Evolutionary conservation across 345 rosid genomes (phyloP).

Genomic region (Lepidium aucheri): DNA sequence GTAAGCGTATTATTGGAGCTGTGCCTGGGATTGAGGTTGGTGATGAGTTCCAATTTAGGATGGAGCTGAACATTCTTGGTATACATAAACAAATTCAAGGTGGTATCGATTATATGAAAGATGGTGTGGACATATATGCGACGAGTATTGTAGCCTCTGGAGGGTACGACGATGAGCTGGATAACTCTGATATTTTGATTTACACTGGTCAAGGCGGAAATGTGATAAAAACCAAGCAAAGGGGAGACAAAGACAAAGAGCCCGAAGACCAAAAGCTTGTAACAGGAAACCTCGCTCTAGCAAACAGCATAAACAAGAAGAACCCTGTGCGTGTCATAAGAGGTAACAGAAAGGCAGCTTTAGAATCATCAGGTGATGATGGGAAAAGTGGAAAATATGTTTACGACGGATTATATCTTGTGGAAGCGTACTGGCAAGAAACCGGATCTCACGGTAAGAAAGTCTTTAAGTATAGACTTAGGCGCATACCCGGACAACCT

Average conservation of each 20-base stretch:
- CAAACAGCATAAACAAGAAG: conserved; percentile 38
- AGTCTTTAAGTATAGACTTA: conserved; percentile 61
- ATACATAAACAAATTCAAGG: conserved; percentile 59
- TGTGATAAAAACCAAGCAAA: conserved; percentile 33
- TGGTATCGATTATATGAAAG: conserved; percentile 74
- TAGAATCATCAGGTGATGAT: conserved; percentile 25
- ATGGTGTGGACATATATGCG: conserved; percentile 34
- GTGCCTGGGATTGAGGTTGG: conserved; percentile 92
- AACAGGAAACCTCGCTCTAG: conserved; percentile 69
- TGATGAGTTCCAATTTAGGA: conserved; percentile 73
- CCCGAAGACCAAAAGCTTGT: conserved; percentile 83
- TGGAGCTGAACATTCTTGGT: conserved; percentile 73
- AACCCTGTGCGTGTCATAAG: conserved; percentile 83
- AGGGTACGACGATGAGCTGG: conserved; percentile 62
- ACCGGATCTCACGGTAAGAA: conserved; percentile 61
- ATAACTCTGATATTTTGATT: conserved; percentile 54
- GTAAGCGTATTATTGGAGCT: conserved; percentile 48
- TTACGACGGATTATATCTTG: conserved; percentile 75
- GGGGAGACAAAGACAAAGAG: conserved; percentile 5
- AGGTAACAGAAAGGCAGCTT: conserved; percentile 40
- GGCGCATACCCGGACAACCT: conserved; percentile 63
- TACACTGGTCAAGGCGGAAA: conserved; percentile 90
- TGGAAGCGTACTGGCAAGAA: conserved; percentile 52
- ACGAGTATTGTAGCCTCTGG: conserved; percentile 80
- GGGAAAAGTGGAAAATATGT: conserved; percentile 39